Percentiles rank a stretch among this genome's conserved stretches.
These are phyloP conservation scores for Debaryomyces robertsiae DNA, from an alignment of 1,139 yeast genomes.

Conservation along the genomic window DNA sequence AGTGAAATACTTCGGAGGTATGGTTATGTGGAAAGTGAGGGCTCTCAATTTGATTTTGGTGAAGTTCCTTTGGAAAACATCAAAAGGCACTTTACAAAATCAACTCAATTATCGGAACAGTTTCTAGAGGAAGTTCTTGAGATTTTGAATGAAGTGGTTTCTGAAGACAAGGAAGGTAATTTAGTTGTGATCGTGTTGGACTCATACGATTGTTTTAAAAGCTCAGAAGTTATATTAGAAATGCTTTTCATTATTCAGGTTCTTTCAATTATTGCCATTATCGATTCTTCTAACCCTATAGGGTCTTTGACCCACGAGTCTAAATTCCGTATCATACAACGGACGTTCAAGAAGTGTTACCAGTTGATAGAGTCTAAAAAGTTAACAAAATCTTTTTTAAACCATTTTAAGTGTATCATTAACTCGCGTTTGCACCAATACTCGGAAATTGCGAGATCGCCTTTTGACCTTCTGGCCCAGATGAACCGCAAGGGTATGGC, in stretches of 20 bases:
- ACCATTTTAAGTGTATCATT: slow-evolving; percentile 35
- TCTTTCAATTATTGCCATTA: slow-evolving; percentile 43
- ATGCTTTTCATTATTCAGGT: slow-evolving; percentile 55
- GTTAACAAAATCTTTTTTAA: slow-evolving; percentile 38
- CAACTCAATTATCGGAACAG: slow-evolving; percentile 21
- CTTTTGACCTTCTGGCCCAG: slow-evolving; percentile 16
- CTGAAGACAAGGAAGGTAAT: slow-evolving; percentile 47
- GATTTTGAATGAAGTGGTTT: slow-evolving; percentile 25
- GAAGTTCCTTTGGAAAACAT: slow-evolving; percentile 59
- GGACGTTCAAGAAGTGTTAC: slow-evolving; percentile 49
- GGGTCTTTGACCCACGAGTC: slow-evolving; percentile 29
- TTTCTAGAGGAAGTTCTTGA: slow-evolving; percentile 35
- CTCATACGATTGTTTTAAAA: slow-evolving; percentile 60
- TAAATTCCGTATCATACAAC: slow-evolving; percentile 39
- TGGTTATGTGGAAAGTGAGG: slow-evolving; percentile 82
- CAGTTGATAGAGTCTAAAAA: slow-evolving; percentile 47
- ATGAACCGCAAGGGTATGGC: slow-evolving; percentile 45
- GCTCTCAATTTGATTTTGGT: slow-evolving; percentile 79
- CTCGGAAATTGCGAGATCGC: slow-evolving; percentile 35
- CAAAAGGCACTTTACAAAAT: slow-evolving; percentile 32
- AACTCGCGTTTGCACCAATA: slow-evolving; percentile 41
- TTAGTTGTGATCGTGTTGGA: slow-evolving; percentile 49
- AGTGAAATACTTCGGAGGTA: slow-evolving; percentile 84
- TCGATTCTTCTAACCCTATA: slow-evolving; percentile 35
- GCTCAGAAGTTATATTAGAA: slow-evolving; percentile 62